Percentiles rank a stretch among this genome's conserved stretches.
Evolutionary conservation across 225 moss, liverwort and hornwort genomes (phyloP).

Genomic region (Antitrichia curtipendula): DNA sequence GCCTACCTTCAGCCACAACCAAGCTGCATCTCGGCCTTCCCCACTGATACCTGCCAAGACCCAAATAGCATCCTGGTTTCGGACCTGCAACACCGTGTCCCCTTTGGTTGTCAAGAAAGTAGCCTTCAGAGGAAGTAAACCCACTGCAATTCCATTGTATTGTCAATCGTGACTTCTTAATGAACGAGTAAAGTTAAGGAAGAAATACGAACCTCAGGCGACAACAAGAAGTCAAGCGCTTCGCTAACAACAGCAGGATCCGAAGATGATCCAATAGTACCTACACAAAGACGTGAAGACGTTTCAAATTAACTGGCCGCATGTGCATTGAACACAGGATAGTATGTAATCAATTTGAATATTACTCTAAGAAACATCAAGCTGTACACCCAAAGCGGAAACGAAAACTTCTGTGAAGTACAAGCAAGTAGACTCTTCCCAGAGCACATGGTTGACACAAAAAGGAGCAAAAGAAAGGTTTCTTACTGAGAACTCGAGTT

Average conservation of each 20-base stretch:
- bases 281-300: constrained; percentile 6
- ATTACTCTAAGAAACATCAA: background rate
- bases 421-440: background rate
- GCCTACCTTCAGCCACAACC: constrained; percentile 60
- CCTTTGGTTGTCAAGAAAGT: background rate
- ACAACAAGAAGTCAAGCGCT: constrained; percentile 56
- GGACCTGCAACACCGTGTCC: constrained; percentile 33
- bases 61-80: constrained; percentile 64
- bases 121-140: background rate
- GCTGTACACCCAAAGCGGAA: background rate
- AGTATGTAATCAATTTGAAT: background rate
- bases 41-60: constrained; percentile 54
- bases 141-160: background rate
- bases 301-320: background rate
- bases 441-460: background rate
- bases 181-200: background rate
- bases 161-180: background rate
- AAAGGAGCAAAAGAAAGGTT: background rate
- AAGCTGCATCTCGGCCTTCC: constrained; percentile 68
- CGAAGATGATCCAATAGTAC: constrained; percentile 41
- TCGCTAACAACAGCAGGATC: constrained; percentile 56
- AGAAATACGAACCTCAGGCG: constrained; percentile 33
- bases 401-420: background rate
- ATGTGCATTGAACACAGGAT: background rate
- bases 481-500: constrained; percentile 64